A percentile compares a stretch with the other conserved stretches of the same genome.
Conservation (phyloP, 768 basidiomycete genomes). For the Psilocybe tampanensis region DNA sequence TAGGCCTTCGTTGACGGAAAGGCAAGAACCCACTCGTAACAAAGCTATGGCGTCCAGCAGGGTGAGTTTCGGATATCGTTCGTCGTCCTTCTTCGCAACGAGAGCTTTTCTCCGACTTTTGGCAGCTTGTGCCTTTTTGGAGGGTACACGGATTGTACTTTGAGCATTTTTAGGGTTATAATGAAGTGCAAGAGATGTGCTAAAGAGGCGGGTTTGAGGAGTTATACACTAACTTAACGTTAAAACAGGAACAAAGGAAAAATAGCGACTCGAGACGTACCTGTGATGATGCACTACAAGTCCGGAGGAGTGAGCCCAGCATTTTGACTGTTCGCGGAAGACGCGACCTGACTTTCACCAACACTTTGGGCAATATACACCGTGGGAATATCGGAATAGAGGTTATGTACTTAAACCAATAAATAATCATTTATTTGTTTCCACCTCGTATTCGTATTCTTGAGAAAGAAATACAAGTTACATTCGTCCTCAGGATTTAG, state of each 20-base stretch:
- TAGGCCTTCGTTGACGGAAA: not conserved
- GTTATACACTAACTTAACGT: constrained; percentile 2
- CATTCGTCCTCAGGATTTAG: too few relatives aligned
- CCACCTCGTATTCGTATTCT: too few relatives aligned
- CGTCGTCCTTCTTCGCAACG: constrained; percentile 54
- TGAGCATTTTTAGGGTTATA: constrained; percentile 48
- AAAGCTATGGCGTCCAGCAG: constrained; percentile 68
- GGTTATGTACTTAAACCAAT: too few relatives aligned
- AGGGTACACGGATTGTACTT: constrained; percentile 55
- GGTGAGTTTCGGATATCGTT: constrained; percentile 67
- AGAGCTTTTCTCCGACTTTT: constrained; percentile 62
- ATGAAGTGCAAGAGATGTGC: constrained; percentile 44
- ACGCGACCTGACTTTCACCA: constrained; percentile 10
- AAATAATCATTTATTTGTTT: too few relatives aligned
- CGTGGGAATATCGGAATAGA: constrained; percentile 12
- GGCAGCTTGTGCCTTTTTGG: constrained; percentile 72
- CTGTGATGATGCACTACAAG: constrained; percentile 25
- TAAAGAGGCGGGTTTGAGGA: constrained; percentile 46
- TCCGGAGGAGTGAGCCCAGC: constrained; percentile 25
- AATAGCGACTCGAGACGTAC: constrained; percentile 16
- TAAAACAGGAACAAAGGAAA: not conserved
- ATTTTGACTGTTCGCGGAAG: constrained; percentile 14
- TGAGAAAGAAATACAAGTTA: too few relatives aligned
- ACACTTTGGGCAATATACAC: constrained; percentile 6
- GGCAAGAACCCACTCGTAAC: constrained; percentile 56